Base-by-base conservation (phyloP, 2,329 filamentous ascomycete genomes). In the Arthrobotrys iridis region DNA sequence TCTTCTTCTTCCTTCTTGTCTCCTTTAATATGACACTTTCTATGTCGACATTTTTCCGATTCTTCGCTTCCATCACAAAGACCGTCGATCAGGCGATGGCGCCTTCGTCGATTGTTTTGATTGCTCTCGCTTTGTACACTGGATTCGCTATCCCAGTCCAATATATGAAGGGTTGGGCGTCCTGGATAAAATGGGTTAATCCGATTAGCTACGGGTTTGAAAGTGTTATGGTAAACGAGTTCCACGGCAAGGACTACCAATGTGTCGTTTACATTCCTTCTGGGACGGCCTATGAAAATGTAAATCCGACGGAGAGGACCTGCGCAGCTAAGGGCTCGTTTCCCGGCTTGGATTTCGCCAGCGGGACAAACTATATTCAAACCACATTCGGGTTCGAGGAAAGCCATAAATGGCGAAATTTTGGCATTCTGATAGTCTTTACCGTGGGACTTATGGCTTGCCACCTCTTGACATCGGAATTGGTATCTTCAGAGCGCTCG, bases 111-210 rank as follows among this genome's bases (percentile, higher is more conserved):
- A 77, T 89, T 10, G 81, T 89, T 77, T 90, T 91, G 77, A 83
- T 91, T 59, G 87, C 85, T 71, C 85, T 92, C 26, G 86, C 92
- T 81, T 89, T 86, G 77, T 86, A 85, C 71, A 78, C 79, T 30
- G 77, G 78, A 35, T 79, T 77, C 60, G 81, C 83, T 0, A 85
- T 87, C 60, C 85, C 85, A 7, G 82, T 81, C 0, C 80, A 77
- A 7, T 88, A 94, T 82, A 95, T 93, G 90, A 86, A 90, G 5
- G 87, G 84, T 1, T 96, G 92, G 91, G 91, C 90, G 79, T 86
- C 88, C 73, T 96, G 92, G 92, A 88, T 96, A 76, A 91, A 91
- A 80, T 94, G 92, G 81, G 84, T 94, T 33, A 89, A 95, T 76
- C 91, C 92, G 1, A 77, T 77, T 20, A 71, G 48, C 26, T 96